Conservation (phyloP, 2,329 filamentous ascomycete species). For the Beauveria brongniartii region DNA sequence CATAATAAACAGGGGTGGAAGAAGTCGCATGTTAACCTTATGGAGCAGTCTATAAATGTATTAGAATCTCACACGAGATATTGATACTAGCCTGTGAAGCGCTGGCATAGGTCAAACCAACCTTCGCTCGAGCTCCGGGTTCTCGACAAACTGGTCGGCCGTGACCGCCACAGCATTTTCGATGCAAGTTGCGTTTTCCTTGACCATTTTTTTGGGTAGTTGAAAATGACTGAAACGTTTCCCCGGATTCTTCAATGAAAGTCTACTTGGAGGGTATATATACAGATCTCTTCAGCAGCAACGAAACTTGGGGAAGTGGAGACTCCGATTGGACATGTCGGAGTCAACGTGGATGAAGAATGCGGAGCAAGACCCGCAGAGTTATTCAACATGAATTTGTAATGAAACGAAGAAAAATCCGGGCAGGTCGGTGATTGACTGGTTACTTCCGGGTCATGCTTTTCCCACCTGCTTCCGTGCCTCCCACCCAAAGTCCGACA, state of each 20-base stretch:
- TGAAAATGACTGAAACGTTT: not conserved
- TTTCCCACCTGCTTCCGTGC: not conserved
- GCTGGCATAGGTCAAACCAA: not conserved
- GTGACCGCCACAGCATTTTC: not conserved
- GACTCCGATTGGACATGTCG: not conserved
- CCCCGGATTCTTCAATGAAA: not conserved
- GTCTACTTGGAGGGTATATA: not conserved
- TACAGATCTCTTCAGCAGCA: not conserved
- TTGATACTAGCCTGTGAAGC: not conserved
- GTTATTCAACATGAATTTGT: not conserved
- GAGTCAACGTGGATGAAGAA: not conserved
- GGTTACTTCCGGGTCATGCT: not conserved
- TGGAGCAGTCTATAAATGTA: not conserved
- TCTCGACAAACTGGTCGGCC: not conserved
- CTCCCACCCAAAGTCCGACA: not conserved
- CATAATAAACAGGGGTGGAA: conserved; percentile 6
- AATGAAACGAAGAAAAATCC: no score
- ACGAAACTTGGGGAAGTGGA: not conserved
- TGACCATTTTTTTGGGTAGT: not conserved
- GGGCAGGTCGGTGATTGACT: no score
- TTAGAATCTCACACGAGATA: not conserved
- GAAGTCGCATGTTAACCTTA: conserved; percentile 3
- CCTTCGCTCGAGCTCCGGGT: conserved; percentile 2
- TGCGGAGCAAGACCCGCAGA: not conserved
- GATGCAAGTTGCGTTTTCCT: not conserved